phyloP scores from a whole-genome alignment of 2,329 filamentous ascomycete species.

The Fusarium begoniae region DNA sequence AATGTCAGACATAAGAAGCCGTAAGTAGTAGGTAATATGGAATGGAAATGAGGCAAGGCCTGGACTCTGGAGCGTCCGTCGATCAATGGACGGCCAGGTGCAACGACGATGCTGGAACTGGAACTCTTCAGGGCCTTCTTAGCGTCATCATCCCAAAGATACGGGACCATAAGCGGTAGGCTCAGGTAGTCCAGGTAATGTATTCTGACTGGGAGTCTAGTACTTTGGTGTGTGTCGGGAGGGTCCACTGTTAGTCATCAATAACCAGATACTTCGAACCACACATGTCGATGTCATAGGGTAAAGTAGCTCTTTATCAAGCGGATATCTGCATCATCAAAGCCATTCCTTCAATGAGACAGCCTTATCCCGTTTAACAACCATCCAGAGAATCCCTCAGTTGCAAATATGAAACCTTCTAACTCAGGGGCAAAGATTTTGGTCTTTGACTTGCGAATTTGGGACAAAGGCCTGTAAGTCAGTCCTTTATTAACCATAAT shows the following conservation, averaged over 20 bases:
- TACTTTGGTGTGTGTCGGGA: background rate
- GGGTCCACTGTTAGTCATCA: constrained; percentile 21
- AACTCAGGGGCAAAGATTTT: constrained; percentile 5
- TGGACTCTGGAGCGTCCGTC: background rate
- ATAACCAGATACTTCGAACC: constrained; percentile 8
- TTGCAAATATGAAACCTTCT: constrained; percentile 3
- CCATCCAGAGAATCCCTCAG: constrained; percentile 7
- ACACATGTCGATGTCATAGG: background rate
- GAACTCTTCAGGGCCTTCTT: constrained; percentile 9
- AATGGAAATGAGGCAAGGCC: background rate
- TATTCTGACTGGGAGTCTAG: too few species aligned
- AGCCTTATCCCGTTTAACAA: background rate
- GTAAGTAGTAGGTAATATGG: background rate
- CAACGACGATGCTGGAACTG: background rate
- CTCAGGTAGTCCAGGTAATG: background rate
- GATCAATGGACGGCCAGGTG: background rate
- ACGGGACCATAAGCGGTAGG: background rate
- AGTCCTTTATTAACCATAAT: background rate
- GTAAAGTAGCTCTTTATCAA: constrained; percentile 14
- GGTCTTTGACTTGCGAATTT: background rate
- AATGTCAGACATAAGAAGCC: background rate
- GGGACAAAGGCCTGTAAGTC: background rate
- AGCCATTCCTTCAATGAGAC: background rate
- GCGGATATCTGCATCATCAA: constrained; percentile 1
- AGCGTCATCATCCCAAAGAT: background rate